phyloP scores from a whole-genome alignment of 495 filamentous ascomycete species.

The Daldinia loculata region DNA sequence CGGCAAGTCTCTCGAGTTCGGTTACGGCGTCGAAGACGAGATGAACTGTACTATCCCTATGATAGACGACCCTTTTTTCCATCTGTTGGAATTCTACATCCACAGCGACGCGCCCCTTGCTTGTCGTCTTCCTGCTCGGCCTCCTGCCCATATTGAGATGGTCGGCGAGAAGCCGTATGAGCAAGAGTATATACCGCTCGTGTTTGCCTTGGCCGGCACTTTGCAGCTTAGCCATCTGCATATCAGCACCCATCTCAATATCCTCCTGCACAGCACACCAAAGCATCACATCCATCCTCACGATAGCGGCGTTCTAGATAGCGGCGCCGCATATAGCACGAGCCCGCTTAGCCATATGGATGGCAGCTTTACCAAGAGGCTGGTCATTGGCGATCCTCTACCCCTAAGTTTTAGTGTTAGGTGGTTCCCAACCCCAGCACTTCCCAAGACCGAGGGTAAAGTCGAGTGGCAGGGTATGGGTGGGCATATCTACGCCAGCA shows the following conservation, averaged over 20 bases:
- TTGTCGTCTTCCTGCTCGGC: slow-evolving; percentile 87
- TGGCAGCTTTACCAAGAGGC: slow-evolving; percentile 60
- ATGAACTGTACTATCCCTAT: slow-evolving; percentile 91
- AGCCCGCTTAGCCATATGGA: slow-evolving; percentile 71
- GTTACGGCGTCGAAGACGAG: slow-evolving; percentile 84
- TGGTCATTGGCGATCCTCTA: slow-evolving; percentile 88
- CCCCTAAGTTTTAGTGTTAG: slow-evolving; percentile 81
- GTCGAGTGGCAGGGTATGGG: slow-evolving; percentile 70
- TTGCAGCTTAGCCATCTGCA: slow-evolving; percentile 91
- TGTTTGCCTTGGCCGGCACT: slow-evolving; percentile 88
- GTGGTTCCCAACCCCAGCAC: slow-evolving; percentile 80
- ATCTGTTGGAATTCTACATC: slow-evolving; percentile 98
- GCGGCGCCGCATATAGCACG: slow-evolving; percentile 85
- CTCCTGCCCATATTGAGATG: slow-evolving; percentile 60
- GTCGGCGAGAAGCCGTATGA: slow-evolving; percentile 54
- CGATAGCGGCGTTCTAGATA: slow-evolving; percentile 77
- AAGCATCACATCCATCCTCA: slow-evolving; percentile 62
- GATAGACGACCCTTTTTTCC: slow-evolving; percentile 89
- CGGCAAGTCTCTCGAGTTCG: slow-evolving; percentile 76
- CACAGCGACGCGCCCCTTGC: slow-evolving; percentile 94
- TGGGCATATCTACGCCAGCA: slow-evolving; percentile 72
- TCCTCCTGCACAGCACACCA: slow-evolving; percentile 79
- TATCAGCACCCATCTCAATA: slow-evolving; percentile 86
- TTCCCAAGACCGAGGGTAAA: slow-evolving; percentile 65
- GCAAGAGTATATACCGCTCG: slow-evolving; percentile 68